Conservation (phyloP, 495 filamentous ascomycete genomes). For the Neurospora sp. region DNA sequence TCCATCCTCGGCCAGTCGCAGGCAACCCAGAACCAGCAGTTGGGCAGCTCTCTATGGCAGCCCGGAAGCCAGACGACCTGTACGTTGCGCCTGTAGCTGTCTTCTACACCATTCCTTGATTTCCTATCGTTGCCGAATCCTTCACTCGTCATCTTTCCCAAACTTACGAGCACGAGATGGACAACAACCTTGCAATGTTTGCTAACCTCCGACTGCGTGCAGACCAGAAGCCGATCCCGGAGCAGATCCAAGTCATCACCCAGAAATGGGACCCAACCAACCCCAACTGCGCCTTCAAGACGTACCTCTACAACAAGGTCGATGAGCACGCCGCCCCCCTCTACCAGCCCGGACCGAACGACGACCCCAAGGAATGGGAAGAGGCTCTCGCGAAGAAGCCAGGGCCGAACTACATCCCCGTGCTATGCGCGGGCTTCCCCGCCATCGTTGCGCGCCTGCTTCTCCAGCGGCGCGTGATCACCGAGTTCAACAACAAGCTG, state of each 20-base stretch:
- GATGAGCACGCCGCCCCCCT: slow-evolving; percentile 68
- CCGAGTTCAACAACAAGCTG: slow-evolving; percentile 64
- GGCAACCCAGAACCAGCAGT: slow-evolving; percentile 21
- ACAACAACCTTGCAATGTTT: not conserved
- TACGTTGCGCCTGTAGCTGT: slow-evolving; percentile 15
- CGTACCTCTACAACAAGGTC: slow-evolving; percentile 92
- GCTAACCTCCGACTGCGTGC: slow-evolving; percentile 8
- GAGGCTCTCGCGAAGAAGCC: slow-evolving; percentile 82
- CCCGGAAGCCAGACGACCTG: slow-evolving; percentile 33
- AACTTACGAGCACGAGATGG: not conserved
- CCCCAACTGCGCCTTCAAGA: slow-evolving; percentile 67
- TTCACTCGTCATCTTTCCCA: not conserved
- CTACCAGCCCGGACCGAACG: slow-evolving; percentile 64
- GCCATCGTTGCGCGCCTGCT: slow-evolving; percentile 65
- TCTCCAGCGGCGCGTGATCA: slow-evolving; percentile 63
- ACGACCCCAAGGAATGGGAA: slow-evolving; percentile 85
- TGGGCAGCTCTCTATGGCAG: slow-evolving; percentile 37
- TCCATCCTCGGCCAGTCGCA: slow-evolving; percentile 24
- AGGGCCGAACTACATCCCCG: slow-evolving; percentile 63
- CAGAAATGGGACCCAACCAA: slow-evolving; percentile 75
- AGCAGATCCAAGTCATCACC: slow-evolving; percentile 69
- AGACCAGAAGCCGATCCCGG: slow-evolving; percentile 72
- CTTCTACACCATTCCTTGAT: not conserved
- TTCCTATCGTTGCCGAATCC: not conserved
- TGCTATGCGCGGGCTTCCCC: slow-evolving; percentile 45